These are phyloP conservation scores for Aschersonia sp. DNA, from an alignment of 2,329 filamentous ascomycete species.

Conservation along the genomic window DNA sequence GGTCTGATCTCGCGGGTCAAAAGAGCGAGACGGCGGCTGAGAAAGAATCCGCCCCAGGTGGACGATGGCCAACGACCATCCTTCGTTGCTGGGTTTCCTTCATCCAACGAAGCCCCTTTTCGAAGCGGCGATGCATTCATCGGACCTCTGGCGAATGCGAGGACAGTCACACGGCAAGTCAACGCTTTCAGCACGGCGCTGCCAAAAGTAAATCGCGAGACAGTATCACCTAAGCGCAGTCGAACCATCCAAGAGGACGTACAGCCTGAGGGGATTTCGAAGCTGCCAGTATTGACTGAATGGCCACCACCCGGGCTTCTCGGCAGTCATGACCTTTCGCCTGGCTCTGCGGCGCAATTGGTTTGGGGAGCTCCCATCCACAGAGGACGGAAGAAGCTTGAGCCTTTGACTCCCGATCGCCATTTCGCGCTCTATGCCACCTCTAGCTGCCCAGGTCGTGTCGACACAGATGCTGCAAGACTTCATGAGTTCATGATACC, in stretches of 20 bases:
- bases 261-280: background rate
- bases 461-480: slow-evolving; percentile 31
- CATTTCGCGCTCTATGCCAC: slow-evolving; percentile 44
- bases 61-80: background rate
- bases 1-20: slow-evolving; percentile 18
- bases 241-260: background rate
- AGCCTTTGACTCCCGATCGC: slow-evolving; percentile 39
- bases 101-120: background rate
- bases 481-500: slow-evolving; percentile 41
- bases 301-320: slow-evolving; percentile 44
- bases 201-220: background rate
- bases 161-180: background rate
- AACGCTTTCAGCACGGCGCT: background rate
- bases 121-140: background rate
- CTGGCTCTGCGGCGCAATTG: slow-evolving; percentile 39
- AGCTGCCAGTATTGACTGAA: slow-evolving; percentile 10
- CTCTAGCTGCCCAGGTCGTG: slow-evolving; percentile 25
- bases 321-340: slow-evolving; percentile 32
- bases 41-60: background rate
- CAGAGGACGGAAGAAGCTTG: slow-evolving; percentile 36
- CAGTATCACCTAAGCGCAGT: slow-evolving; percentile 1
- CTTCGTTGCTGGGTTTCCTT: no score
- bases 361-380: slow-evolving; percentile 42
- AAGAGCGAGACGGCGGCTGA: slow-evolving; percentile 3
- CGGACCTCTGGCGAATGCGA: background rate